phyloP scores from a whole-genome alignment of 345 rosid genomes.

The Arabidopsis suecica region DNA sequence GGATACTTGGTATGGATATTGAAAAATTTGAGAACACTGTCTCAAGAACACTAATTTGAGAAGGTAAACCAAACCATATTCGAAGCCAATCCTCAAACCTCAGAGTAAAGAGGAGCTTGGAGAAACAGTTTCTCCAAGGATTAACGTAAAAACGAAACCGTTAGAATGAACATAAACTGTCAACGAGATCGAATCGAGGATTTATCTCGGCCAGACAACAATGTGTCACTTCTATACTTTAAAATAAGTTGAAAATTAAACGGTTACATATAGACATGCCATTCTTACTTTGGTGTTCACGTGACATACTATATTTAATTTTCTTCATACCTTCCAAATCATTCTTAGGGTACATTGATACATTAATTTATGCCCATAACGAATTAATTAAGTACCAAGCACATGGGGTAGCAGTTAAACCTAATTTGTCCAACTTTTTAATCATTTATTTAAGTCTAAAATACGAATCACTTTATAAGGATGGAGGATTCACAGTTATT shows the following conservation, averaged over 20 bases:
- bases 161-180: background rate
- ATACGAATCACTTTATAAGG: background rate
- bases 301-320: conserved; percentile 8
- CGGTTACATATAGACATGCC: background rate
- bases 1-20: too few relatives aligned
- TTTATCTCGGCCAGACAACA: background rate
- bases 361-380: conserved; percentile 20
- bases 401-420: conserved; percentile 30
- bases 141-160: too few relatives aligned
- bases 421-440: conserved; percentile 22
- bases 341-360: conserved; percentile 14
- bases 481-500: background rate
- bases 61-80: too few relatives aligned
- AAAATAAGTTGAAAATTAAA: conserved; percentile 10
- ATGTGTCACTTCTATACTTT: background rate
- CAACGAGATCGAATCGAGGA: too few relatives aligned
- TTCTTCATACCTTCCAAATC: conserved; percentile 15
- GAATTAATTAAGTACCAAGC: conserved; percentile 6
- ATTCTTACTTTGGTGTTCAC: background rate
- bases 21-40: too few relatives aligned
- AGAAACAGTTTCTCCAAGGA: too few relatives aligned
- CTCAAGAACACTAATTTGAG: too few relatives aligned
- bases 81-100: too few relatives aligned
- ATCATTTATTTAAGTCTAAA: conserved; percentile 25
- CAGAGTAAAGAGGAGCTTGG: too few relatives aligned